These are phyloP conservation scores for Chaetomiaceae sp. DNA, from an alignment of 2,329 filamentous ascomycete genomes.

Conservation along the genomic window DNA sequence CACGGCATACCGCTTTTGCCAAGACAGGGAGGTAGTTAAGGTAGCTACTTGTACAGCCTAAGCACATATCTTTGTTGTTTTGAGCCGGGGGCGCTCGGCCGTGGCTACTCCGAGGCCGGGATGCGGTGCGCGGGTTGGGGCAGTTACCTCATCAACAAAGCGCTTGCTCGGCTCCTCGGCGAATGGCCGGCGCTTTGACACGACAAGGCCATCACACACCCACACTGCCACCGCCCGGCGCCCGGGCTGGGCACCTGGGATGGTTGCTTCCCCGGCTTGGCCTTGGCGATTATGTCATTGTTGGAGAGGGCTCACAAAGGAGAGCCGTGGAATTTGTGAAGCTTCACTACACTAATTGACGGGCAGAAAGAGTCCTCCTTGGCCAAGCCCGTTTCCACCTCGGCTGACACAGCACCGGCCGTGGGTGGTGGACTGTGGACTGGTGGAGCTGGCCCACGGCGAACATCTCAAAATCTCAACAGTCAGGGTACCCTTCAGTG, in stretches of 20 bases:
- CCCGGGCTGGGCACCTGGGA: too few relatives aligned
- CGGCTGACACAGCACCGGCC: not conserved
- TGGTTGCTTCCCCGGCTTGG: not conserved
- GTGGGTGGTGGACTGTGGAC: not conserved
- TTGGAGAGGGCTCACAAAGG: not conserved
- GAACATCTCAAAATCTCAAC: not conserved
- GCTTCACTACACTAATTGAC: too few relatives aligned
- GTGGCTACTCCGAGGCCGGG: too few relatives aligned
- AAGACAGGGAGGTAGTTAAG: not conserved
- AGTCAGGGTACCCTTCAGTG: too few relatives aligned
- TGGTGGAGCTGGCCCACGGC: not conserved
- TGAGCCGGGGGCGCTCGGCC: not conserved
- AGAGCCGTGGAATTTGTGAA: not conserved
- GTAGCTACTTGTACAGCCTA: not conserved
- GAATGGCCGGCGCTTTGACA: too few relatives aligned
- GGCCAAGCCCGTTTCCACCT: constrained; percentile 1
- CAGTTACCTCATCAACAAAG: too few relatives aligned
- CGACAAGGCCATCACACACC: too few relatives aligned
- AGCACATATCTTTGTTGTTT: not conserved
- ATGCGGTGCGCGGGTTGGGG: too few relatives aligned
- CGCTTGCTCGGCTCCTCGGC: too few relatives aligned
- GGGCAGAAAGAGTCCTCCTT: too few relatives aligned
- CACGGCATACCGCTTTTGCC: too few relatives aligned
- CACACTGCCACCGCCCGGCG: too few relatives aligned
- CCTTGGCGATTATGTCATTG: constrained; percentile 1